Evolutionary conservation across 805 yeast genomes (phyloP), one percentile per base, ranked within the genome.

Genomic region (Myxozyma vanderwaltii): DNA sequence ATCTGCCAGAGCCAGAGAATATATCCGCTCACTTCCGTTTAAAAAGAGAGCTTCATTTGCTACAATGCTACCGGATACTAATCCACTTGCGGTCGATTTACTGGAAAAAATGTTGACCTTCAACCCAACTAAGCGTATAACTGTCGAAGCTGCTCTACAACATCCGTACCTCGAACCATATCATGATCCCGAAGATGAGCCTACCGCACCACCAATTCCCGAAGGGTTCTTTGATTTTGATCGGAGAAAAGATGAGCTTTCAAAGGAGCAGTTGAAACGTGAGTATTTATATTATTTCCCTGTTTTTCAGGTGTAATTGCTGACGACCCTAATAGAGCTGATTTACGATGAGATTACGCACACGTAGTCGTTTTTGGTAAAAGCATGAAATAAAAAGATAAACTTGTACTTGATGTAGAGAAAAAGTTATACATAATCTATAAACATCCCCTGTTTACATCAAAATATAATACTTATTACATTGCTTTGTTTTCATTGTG

Each of bases 161-260:
- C 98, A 92, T 71, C 96, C 96, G 1, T 92, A 92, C 73, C 77
- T 92, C 54, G 75, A 80, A 51, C 81, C 88, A n/a, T 92, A 92
- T 74, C 98, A 92, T 73, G 98, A 92, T 70, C 96, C 97, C 2
- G 83, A 82, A 55, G 98, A 92, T 72, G 98, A 92, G 74, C 98
- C 98, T 0, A 79, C 79, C 39, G 91, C 94, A 36, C 83, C 84
- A 19, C 88, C 91, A 50, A 86, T 94, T 23, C 91, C 95, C 0
- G 84, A 85, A 41, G 91, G 87, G 66, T 91, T 92, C 72, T 92
- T 94, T 68, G 91, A 88, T 62, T 94, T 94, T 69, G 99, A 94
- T 72, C 81, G 82, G 67, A 78, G 81, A 61, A 91, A 91, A 72
- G 95, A 91, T 66, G 88, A 86, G 57, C 79, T 92, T 59, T 81